These are phyloP conservation scores for Tuber borchii DNA, from an alignment of 495 filamentous ascomycete species.

Conservation along the genomic window DNA sequence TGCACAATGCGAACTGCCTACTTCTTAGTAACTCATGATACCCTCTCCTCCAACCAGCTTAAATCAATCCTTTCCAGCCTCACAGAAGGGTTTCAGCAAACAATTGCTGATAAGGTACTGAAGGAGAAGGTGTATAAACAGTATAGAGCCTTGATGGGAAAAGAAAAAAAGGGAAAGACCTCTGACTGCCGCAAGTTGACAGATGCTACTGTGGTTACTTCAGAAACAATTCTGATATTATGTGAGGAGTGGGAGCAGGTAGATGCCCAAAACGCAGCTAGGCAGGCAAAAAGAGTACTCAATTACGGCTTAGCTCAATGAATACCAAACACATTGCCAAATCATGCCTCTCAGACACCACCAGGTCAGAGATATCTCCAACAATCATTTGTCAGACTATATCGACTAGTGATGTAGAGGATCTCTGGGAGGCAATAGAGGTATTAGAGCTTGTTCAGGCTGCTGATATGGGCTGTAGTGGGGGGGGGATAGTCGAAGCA, in stretches of 20 bases:
- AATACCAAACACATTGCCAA: too few relatives aligned
- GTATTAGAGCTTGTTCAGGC: not conserved
- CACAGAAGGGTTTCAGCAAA: not conserved
- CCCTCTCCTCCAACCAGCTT: not conserved
- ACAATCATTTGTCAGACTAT: not conserved
- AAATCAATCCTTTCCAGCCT: not conserved
- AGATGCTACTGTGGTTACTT: not conserved
- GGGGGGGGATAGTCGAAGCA: not conserved
- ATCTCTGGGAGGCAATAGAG: not conserved
- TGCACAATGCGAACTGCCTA: not conserved
- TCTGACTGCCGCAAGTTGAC: not conserved
- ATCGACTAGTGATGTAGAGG: not conserved
- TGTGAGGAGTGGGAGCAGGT: not conserved
- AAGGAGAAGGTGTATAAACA: not conserved
- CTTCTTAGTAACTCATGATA: rapidly evolving
- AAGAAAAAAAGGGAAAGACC: not conserved
- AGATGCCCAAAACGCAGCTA: rapidly evolving
- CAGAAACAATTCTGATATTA: not conserved
- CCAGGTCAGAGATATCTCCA: not conserved
- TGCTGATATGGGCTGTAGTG: rapidly evolving
- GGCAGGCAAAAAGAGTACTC: too few relatives aligned
- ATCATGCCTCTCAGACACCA: too few relatives aligned
- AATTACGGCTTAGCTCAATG: too few relatives aligned
- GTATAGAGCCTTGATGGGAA: not conserved
- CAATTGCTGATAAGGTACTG: not conserved